These are phyloP conservation scores for Plasmodium gaboni DNA, from an alignment of 169 alveolate genomes.

Conservation along the genomic window DNA sequence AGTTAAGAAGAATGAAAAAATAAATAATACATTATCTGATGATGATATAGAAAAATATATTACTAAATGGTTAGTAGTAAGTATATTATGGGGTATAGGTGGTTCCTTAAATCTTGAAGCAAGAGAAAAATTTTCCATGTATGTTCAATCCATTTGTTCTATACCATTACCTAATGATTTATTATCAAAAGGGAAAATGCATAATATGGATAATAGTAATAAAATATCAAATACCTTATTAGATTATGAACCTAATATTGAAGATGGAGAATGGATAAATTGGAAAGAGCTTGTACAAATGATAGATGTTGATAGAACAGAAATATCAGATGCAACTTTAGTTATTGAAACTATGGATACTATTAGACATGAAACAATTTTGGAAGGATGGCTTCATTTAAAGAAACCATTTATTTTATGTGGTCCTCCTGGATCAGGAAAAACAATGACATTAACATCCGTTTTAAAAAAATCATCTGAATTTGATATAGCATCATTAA, in stretches of 20 bases:
- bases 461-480: slow-evolving; percentile 94
- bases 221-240: slow-evolving; percentile 85
- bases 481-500: slow-evolving; percentile 95
- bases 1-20: slow-evolving; percentile 52
- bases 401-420: slow-evolving; percentile 97
- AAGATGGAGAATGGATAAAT: slow-evolving; percentile 94
- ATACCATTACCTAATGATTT: slow-evolving; percentile 78
- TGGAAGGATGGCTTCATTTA: slow-evolving; percentile 96
- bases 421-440: slow-evolving; percentile 99
- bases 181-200: neutral
- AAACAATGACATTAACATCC: slow-evolving; percentile 97
- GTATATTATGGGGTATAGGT: slow-evolving; percentile 95
- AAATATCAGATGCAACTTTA: slow-evolving; percentile 95
- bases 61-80: slow-evolving; percentile 89
- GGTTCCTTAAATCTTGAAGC: slow-evolving; percentile 92
- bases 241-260: slow-evolving; percentile 94
- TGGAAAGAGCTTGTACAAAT: slow-evolving; percentile 96
- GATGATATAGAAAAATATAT: slow-evolving; percentile 82
- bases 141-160: slow-evolving; percentile 85
- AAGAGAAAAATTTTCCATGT: slow-evolving; percentile 89
- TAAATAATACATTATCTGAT: slow-evolving; percentile 42
- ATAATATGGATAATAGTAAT: slow-evolving; percentile 30
- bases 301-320: slow-evolving; percentile 86
- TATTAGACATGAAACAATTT: slow-evolving; percentile 94
- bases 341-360: slow-evolving; percentile 98